phyloP scores from a whole-genome alignment of 495 filamentous ascomycete genomes.

The Penicillium pulvis region DNA sequence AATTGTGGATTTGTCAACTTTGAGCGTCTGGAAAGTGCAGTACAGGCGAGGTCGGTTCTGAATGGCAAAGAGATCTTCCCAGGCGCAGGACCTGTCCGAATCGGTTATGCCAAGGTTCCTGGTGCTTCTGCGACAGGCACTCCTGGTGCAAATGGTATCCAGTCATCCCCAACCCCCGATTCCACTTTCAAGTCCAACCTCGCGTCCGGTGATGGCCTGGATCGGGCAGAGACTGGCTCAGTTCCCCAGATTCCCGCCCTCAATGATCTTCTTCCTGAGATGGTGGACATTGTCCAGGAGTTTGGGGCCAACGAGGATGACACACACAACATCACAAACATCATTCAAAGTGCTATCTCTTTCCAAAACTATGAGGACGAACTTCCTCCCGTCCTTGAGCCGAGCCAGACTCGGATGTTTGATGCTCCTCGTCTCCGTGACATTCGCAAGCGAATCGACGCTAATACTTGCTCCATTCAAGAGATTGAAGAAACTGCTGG shows the following conservation, averaged over 20 bases:
- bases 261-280: slow-evolving; percentile 74
- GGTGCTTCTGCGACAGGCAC: slow-evolving; percentile 76
- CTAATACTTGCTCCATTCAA: slow-evolving; percentile 76
- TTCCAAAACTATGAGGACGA: slow-evolving; percentile 75
- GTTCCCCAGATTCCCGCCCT: slow-evolving; percentile 73
- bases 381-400: slow-evolving; percentile 86
- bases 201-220: slow-evolving; percentile 35
- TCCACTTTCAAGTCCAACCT: slow-evolving; percentile 50
- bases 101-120: slow-evolving; percentile 96
- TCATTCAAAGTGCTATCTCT: slow-evolving; percentile 73
- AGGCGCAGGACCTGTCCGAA: slow-evolving; percentile 89
- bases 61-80: slow-evolving; percentile 99
- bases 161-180: slow-evolving; percentile 95
- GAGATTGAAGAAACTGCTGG: slow-evolving; percentile 92
- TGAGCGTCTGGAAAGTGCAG: slow-evolving; percentile 83
- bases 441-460: slow-evolving; percentile 96
- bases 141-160: slow-evolving; percentile 77
- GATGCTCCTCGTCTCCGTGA: slow-evolving; percentile 95
- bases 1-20: slow-evolving; percentile 99
- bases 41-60: slow-evolving; percentile 79
- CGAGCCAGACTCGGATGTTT: slow-evolving; percentile 86
- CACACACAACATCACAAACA: slow-evolving; percentile 66
- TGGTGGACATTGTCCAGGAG: slow-evolving; percentile 81
- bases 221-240: slow-evolving; percentile 43
- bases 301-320: slow-evolving; percentile 90